These are phyloP conservation scores for Talaromyces sp. DNA, from an alignment of 2,329 filamentous ascomycete genomes.

Conservation along the genomic window DNA sequence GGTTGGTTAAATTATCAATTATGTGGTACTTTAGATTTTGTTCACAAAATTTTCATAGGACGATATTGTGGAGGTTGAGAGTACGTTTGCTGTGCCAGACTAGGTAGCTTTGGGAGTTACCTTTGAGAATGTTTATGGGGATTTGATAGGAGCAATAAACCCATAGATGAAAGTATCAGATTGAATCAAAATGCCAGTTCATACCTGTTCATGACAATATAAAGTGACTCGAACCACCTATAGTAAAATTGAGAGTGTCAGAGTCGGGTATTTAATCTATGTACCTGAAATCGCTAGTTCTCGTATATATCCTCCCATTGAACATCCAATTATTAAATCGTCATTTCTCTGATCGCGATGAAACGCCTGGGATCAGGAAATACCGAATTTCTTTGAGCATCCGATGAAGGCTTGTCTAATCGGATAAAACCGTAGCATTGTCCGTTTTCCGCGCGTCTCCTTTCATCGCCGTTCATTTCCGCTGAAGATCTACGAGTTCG, in stretches of 20 bases:
- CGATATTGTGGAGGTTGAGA: slow-evolving; percentile 12
- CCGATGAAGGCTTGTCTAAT: background rate
- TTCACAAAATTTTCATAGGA: background rate
- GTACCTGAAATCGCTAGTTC: background rate
- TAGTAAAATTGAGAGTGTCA: background rate
- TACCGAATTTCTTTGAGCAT: background rate
- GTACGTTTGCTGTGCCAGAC: slow-evolving; percentile 6
- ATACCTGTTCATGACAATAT: background rate
- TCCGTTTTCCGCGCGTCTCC: background rate
- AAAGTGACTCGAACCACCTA: background rate
- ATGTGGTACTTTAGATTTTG: background rate
- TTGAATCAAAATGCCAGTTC: background rate
- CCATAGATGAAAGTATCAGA: background rate
- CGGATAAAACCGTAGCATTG: background rate
- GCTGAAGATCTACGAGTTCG: background rate
- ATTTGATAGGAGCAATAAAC: background rate
- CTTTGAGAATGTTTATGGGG: background rate
- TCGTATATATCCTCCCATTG: background rate
- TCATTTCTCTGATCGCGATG: background rate
- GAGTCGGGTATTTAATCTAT: background rate
- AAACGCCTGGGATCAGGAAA: background rate
- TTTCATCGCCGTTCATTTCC: background rate
- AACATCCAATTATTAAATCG: background rate
- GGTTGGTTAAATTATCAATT: background rate
- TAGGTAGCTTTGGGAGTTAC: background rate